A percentile compares a stretch with the other conserved stretches of the same genome.
phyloP scores from a whole-genome alignment of 1,284 basidiomycete species.

The Marasmius sp. region DNA sequence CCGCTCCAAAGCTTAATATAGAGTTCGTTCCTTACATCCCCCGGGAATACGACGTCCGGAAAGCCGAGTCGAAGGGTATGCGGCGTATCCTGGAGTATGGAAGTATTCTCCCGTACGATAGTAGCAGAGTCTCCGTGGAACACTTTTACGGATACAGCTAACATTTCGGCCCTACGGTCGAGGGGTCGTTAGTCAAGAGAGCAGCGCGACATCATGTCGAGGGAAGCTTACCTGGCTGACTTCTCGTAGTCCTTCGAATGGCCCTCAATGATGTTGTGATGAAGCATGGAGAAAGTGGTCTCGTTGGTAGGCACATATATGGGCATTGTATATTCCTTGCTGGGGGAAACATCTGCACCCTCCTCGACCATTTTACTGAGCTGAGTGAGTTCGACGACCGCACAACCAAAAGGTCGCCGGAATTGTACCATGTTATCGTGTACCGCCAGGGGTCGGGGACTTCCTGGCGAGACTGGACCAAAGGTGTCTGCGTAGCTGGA shows the following conservation, averaged over 20 bases:
- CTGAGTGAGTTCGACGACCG: constrained; percentile 84
- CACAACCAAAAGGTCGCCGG: constrained; percentile 91
- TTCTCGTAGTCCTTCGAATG: constrained; percentile 84
- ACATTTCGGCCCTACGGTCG: constrained; percentile 68
- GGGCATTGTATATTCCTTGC: constrained; percentile 83
- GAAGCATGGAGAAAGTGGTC: constrained; percentile 86
- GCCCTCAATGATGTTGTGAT: constrained; percentile 90
- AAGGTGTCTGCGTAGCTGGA: constrained; percentile 15
- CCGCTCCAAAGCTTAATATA: constrained; percentile 95
- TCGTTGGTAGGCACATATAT: constrained; percentile 88
- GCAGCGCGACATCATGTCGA: background rate
- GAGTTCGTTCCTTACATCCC: constrained; percentile 89
- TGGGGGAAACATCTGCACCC: constrained; percentile 56
- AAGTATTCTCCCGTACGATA: constrained; percentile 83
- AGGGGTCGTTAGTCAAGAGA: constrained; percentile 10
- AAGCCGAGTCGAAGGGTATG: constrained; percentile 91
- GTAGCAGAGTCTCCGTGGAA: constrained; percentile 82
- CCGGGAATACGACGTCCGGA: constrained; percentile 94
- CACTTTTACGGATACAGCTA: constrained; percentile 88
- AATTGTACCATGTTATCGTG: constrained; percentile 48
- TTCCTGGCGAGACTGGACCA: constrained; percentile 9
- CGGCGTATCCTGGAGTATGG: constrained; percentile 81
- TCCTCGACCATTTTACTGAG: constrained; percentile 69
- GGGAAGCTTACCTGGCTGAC: constrained; percentile 64
- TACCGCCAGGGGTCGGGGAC: constrained; percentile 7